Conservation (phyloP, 1,284 basidiomycete species). For the Sporisorium exsertum region DNA sequence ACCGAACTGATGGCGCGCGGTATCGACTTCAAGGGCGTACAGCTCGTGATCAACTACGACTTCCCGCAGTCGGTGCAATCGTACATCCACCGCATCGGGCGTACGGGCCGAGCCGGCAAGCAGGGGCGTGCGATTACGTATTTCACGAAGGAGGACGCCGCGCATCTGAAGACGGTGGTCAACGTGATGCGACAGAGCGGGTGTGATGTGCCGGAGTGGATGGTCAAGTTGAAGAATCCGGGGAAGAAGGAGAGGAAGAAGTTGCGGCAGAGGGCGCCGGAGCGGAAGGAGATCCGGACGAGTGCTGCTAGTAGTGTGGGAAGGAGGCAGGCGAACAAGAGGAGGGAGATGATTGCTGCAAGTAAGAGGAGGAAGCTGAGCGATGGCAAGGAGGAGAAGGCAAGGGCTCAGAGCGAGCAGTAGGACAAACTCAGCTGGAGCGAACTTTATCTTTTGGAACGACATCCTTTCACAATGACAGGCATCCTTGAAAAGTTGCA, state of each 20-base stretch:
- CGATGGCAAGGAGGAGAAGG: not conserved
- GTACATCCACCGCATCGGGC: conserved; percentile 95
- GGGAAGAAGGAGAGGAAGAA: conserved; percentile 86
- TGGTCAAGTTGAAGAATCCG: conserved; percentile 76
- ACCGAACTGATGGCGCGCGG: conserved; percentile 78
- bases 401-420: not conserved
- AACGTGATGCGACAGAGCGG: conserved; percentile 90
- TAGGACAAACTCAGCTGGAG: not conserved
- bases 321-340: conserved; percentile 48
- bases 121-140: conserved; percentile 93
- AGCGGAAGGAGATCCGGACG: conserved; percentile 72
- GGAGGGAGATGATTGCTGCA: conserved; percentile 61
- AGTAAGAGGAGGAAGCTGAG: conserved; percentile 58
- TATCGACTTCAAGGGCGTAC: conserved; percentile 95
- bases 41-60: conserved; percentile 88
- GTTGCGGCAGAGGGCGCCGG: conserved; percentile 81
- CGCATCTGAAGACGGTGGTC: conserved; percentile 92
- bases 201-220: conserved; percentile 71
- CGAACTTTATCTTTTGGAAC: not conserved
- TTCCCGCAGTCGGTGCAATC: conserved; percentile 77
- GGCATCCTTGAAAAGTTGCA: not conserved
- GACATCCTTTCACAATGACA: not conserved
- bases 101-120: conserved; percentile 91
- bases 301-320: conserved; percentile 59
- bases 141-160: conserved; percentile 92